phyloP scores from a whole-genome alignment of 2,329 filamentous ascomycete genomes.

The Rhynchosporium graminicola region DNA sequence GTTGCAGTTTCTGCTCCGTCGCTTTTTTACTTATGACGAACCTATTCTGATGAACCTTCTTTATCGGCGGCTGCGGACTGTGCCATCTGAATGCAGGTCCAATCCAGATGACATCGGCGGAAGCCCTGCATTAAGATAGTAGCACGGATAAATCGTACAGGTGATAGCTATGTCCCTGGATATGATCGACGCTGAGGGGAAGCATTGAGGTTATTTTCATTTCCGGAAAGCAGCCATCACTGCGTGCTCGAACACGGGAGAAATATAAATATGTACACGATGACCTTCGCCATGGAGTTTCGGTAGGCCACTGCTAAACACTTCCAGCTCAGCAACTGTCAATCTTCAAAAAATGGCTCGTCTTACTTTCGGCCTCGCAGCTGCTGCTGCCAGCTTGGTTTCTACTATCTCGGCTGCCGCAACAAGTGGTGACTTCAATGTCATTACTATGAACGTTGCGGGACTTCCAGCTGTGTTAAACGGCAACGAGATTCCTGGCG shows the following conservation, averaged over 20 bases:
- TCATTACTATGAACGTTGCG: conserved; percentile 60
- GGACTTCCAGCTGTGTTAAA: conserved; percentile 59
- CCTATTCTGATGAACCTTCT: not conserved
- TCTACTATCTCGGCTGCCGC: conserved; percentile 30
- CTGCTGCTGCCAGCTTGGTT: conserved; percentile 21
- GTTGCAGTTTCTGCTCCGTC: not conserved
- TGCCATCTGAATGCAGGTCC: not conserved
- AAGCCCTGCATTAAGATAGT: conserved; percentile 1
- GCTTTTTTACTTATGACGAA: not conserved
- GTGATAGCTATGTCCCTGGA: conserved; percentile 3
- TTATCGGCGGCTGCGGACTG: not conserved
- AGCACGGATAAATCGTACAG: conserved; percentile 9
- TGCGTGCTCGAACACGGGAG: not conserved
- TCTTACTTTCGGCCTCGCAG: conserved; percentile 23
- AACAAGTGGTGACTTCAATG: conserved; percentile 49
- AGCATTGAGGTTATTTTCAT: conserved; percentile 7
- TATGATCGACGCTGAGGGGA: conserved; percentile 10
- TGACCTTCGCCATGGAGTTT: not conserved
- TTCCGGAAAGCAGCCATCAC: conserved; percentile 9
- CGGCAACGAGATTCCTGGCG: conserved; percentile 60
- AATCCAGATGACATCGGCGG: conserved; percentile 2
- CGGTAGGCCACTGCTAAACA: not conserved
- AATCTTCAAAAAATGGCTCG: conserved; percentile 20
- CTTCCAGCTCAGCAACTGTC: not conserved
- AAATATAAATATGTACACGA: not conserved